Evolutionary conservation across 2,329 filamentous ascomycete species (phyloP), one percentile per base, ranked within the genome.

Genomic region (Aspergillus texensis): DNA sequence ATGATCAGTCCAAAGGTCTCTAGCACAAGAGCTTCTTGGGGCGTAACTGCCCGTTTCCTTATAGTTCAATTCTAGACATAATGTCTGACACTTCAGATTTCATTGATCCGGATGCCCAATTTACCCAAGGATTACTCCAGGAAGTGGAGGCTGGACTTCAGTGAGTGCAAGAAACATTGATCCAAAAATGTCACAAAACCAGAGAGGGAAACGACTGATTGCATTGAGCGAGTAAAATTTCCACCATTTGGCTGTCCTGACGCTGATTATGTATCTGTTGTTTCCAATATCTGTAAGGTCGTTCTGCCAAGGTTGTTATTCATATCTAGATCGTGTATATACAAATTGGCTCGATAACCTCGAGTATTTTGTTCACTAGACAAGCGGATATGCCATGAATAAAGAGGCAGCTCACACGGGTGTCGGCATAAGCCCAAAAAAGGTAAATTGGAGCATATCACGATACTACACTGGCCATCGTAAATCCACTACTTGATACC

Each of bases 401-500:
- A 19, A 28, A 19, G 8, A 26, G 2, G 24, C 4, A 21, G 9
- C 52, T 36, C 3, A 28, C 16, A 10, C 0, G 10, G 1, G 8
- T 32, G 8, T n/a, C 9, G 36, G 2, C 1, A 36, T 1, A 54
- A 32, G 9, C 16, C 3, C 4, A n/a, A 3, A 54, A 24, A 21
- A 6, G 3, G 1, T 12, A 3, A n/a, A 24, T 14, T 12, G 10
- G 28, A 16, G 16, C n/a, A 24, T 14, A 36, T 36, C n/a, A 55
- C 4, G 21, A 24, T 4, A 28, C 52, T 24, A 69, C 56, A 28
- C 45, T 45, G 3, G 65, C 50, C 61, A 72, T 63, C 0, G 67
- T 68, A 53, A 73, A 73, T 1, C 71, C 71, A 46, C 59, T 65
- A 24, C 50, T 55, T 3, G 67, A 65, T 10, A 62, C 70, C 6